Conservation (phyloP, 164 flowering plant genomes). For the Chimonanthus praecox region DNA sequence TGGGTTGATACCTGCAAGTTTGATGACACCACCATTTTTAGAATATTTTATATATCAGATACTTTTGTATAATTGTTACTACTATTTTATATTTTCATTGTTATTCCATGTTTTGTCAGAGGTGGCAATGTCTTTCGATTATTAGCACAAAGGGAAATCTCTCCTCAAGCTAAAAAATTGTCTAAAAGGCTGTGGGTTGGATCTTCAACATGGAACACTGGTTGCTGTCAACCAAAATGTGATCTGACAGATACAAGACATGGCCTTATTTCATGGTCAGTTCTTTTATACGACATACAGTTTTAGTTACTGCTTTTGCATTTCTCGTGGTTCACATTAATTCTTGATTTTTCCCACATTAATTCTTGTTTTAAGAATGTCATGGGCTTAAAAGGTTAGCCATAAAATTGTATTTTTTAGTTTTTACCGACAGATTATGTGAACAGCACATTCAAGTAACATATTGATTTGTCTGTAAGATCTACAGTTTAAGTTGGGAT, state of each 20-base stretch:
- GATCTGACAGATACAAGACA: constrained; percentile 51
- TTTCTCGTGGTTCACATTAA: too few relatives aligned
- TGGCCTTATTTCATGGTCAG: constrained; percentile 70
- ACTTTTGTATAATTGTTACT: not conserved
- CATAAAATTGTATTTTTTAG: too few relatives aligned
- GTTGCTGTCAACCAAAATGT: constrained; percentile 22
- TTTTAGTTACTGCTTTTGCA: too few relatives aligned
- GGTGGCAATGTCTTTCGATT: constrained; percentile 52
- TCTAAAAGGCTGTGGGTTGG: constrained; percentile 53
- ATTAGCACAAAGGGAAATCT: constrained; percentile 66
- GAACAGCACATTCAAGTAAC: not conserved
- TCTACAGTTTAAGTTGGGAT: not conserved
- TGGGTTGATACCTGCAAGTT: not conserved
- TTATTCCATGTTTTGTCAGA: constrained; percentile 17
- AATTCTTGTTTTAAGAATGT: too few relatives aligned
- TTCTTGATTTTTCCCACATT: too few relatives aligned
- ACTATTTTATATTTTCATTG: not conserved
- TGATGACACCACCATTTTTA: too few relatives aligned
- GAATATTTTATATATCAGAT: not conserved
- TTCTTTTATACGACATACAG: not conserved
- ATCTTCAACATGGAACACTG: constrained; percentile 20
- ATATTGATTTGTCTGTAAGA: not conserved
- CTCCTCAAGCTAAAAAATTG: constrained; percentile 44
- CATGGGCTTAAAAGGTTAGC: too few relatives aligned
- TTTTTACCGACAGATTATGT: too few relatives aligned